Base-by-base conservation (phyloP, 2,329 filamentous ascomycete genomes). In the Sporothrix protearum region DNA sequence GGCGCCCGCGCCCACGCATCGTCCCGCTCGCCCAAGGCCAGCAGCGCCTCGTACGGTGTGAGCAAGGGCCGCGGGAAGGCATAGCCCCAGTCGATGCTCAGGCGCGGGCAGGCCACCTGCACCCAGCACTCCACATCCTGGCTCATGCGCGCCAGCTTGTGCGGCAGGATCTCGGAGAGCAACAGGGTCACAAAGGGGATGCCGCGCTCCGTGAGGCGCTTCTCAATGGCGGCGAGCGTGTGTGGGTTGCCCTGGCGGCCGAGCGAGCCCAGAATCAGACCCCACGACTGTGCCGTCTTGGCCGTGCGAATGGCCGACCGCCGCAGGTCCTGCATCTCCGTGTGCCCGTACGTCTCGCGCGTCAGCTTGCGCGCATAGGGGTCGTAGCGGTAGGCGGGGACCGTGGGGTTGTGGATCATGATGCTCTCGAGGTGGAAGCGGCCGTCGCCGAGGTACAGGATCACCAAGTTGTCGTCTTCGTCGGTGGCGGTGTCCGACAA, bases 71-170 rank as follows among this genome's bases (percentile, higher is more conserved):
- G 83, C 0, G 93, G 88, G 78, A 99, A 99, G 0, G 96, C 96
- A 82, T 98, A 98, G 0, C 96, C 96, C 96, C 96, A 99, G 82
- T 99, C 96, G 76, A 99, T 99, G 80, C 95, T 98, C 79, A 99
- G 79, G 67, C 96, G 85, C n/a, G 96, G 96, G 81, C 96, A 99
- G 5, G 96, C 96, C 68, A 99, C 94, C 81, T 99, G 96, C 51
- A 99, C 95, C 96, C 96, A 99, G 77, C 94, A 97, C 78, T 97
- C 95, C 2, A 99, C 92, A 77, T 98, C 95, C 39, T 83, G 82
- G 71, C 74, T 75, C 93, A 99, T 97, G 84, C 96, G 89, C 0
- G 93, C 94, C 75, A 99, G 82, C 82, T 98, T 99, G 0, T 93
- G 94, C 0, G 96, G 96, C 79, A 98, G 97, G 70, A 99, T 98